Evolutionary conservation across 805 yeast genomes (phyloP), one percentile per base, ranked within the genome.

Genomic region (Kuraishia hungarica): DNA sequence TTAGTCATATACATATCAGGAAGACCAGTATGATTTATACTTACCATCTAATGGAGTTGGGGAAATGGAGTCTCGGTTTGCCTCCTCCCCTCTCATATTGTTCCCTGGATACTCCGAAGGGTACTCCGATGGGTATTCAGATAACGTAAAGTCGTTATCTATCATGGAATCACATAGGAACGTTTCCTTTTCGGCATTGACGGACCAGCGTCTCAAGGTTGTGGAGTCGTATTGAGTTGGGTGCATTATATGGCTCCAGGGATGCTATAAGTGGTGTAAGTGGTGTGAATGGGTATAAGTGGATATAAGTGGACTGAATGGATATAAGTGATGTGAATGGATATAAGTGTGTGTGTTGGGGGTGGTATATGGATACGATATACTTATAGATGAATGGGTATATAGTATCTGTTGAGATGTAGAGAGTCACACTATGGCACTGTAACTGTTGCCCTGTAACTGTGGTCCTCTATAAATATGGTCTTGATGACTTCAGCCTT

Each of bases 181-280:
- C 19, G 51, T 21, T 28, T 49, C 51, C 51, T 24, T 49, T n/a
- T 23, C 21, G 2, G 51, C 51, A 19, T 49, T 49, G 5, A 22
- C 51, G 21, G 51, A n/a, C 51, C 51, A 49, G 10, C 51, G 11
- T 23, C 35, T 49, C 17, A 49, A 26, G 3, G 51, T 49, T n/a
- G 24, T 28, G 6, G 51, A 20, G n/a, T 22, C 24, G 49, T 47
- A 47, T 22, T 47, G 49, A 10, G 22, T 47, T 20, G 24, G 49
- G 15, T 21, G 49, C 24, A 20, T 47, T 43, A 5, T 35, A 35
- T 28, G 35, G 11, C 10, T 28, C 35, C 6, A 11, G 11, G 35
- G 35, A 11, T 28, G 35, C n/a, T 35, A 15, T 35, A 17, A 35
- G 43, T 10, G 43, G 15, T 13, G 5, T 7, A 35, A 35, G 17